Evolutionary conservation across 495 filamentous ascomycete species (phyloP).

Genomic region (Aeminium ludgeri): DNA sequence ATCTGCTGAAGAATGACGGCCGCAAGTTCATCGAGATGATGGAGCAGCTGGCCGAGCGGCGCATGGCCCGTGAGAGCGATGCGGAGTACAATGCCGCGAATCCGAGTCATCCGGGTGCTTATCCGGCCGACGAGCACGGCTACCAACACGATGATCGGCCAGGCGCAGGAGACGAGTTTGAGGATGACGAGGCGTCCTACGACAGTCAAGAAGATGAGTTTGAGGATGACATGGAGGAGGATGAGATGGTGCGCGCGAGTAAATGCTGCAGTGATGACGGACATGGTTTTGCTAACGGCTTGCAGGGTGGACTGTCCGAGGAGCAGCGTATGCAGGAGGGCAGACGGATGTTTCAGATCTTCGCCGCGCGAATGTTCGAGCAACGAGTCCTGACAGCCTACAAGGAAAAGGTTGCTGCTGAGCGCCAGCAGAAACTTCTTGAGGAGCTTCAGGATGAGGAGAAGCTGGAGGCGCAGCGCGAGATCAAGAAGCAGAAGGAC

Average conservation of each 20-base stretch:
- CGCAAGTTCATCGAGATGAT: constrained; percentile 99
- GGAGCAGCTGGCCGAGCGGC: constrained; percentile 93
- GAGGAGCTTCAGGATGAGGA: constrained; percentile 81
- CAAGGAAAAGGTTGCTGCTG: constrained; percentile 82
- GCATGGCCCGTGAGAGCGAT: constrained; percentile 93
- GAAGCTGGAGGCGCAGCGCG: constrained; percentile 52
- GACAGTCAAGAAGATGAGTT: constrained; percentile 80
- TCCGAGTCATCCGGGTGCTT: constrained; percentile 34
- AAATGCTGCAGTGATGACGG: not conserved
- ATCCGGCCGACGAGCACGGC: constrained; percentile 37
- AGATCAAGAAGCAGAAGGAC: constrained; percentile 85
- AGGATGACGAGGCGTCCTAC: constrained; percentile 72
- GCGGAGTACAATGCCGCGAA: constrained; percentile 49
- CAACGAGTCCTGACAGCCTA: constrained; percentile 95
- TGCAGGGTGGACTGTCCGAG: constrained; percentile 86
- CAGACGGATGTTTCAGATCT: constrained; percentile 97
- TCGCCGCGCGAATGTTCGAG: constrained; percentile 98
- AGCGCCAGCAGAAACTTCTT: constrained; percentile 79
- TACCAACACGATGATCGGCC: constrained; percentile 50
- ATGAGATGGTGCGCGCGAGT: constrained; percentile 49
- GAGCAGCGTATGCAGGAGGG: constrained; percentile 99
- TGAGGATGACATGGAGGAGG: constrained; percentile 66
- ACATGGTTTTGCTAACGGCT: constrained; percentile 15
- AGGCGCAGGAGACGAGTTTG: constrained; percentile 23
- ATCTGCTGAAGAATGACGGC: constrained; percentile 95